Evolutionary conservation across 1,139 yeast genomes (phyloP).

Genomic region (Tardiomyces digboiensis): DNA sequence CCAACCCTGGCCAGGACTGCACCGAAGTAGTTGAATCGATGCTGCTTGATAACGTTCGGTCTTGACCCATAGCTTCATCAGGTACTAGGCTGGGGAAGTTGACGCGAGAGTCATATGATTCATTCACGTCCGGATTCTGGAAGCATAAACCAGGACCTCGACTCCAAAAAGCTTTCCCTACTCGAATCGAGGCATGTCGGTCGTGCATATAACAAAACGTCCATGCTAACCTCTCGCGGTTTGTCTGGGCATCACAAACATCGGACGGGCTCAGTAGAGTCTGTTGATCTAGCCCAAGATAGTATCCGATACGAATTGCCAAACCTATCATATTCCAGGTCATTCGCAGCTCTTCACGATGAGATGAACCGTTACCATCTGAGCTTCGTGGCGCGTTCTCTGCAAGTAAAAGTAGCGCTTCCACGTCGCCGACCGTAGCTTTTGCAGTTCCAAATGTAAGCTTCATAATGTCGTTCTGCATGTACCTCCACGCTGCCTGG

Average conservation of each 20-base stretch:
- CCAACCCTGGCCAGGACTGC: slow-evolving; percentile 1
- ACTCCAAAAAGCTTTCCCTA: slow-evolving; percentile 18
- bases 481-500: slow-evolving; percentile 11
- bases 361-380: not conserved
- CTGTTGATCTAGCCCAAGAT: slow-evolving; percentile 16
- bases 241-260: slow-evolving; percentile 10
- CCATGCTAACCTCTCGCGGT: slow-evolving; percentile 15
- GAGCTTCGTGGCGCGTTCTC: slow-evolving; percentile 12
- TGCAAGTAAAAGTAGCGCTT: slow-evolving; percentile 12
- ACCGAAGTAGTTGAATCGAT: too few species aligned
- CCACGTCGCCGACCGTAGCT: slow-evolving; percentile 14
- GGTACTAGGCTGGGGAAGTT: slow-evolving; percentile 15
- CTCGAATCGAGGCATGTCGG: slow-evolving; percentile 15
- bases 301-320: slow-evolving; percentile 14
- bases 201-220: slow-evolving; percentile 16
- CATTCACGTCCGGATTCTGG: slow-evolving; percentile 12
- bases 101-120: slow-evolving; percentile 9
- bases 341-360: slow-evolving; percentile 4
- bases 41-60: not conserved
- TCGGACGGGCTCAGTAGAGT: slow-evolving; percentile 12
- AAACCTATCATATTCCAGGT: slow-evolving; percentile 15
- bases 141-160: slow-evolving; percentile 18
- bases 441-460: slow-evolving; percentile 7
- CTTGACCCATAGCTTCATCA: not conserved
- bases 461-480: slow-evolving; percentile 8